Evolutionary conservation across 2,329 filamentous ascomycete genomes (phyloP).

Genomic region (Phaeophleospora eucalypticola): DNA sequence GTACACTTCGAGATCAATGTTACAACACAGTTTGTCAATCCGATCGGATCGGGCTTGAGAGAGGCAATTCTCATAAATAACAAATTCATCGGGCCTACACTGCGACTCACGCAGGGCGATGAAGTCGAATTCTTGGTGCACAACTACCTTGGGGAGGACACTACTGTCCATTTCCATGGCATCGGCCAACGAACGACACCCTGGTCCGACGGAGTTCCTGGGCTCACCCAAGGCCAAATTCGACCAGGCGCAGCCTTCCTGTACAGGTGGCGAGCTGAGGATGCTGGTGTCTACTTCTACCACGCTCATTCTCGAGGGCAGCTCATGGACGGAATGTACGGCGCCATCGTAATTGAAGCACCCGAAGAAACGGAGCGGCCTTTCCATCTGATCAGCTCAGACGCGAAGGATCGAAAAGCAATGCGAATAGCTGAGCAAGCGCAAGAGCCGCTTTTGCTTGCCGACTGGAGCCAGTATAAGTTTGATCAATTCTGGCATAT

Average conservation of each 20-base stretch:
- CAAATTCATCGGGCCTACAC: conserved; percentile 13
- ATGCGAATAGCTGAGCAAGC: not conserved
- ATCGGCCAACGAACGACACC: conserved; percentile 18
- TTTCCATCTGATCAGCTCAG: conserved; percentile 8
- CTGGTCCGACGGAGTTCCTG: conserved; percentile 22
- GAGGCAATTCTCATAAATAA: conserved; percentile 14
- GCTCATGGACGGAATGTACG: conserved; percentile 16
- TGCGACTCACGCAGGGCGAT: conserved; percentile 15
- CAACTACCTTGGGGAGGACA: conserved; percentile 5
- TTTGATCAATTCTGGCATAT: not conserved
- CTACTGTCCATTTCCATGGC: conserved; percentile 21
- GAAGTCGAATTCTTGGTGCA: conserved; percentile 10
- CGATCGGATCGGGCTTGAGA: not conserved
- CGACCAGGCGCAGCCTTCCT: conserved; percentile 10
- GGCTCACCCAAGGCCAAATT: conserved; percentile 21
- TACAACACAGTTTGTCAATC: not conserved
- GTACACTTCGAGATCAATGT: not conserved
- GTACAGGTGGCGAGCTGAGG: conserved; percentile 15
- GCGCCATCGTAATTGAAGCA: conserved; percentile 14
- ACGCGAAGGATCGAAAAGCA: not conserved
- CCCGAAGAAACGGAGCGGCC: conserved; percentile 1
- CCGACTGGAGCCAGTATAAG: not conserved
- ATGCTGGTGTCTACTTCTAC: conserved; percentile 17
- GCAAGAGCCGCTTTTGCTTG: not conserved
- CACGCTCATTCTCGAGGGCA: conserved; percentile 16